Evolutionary conservation across 1,139 yeast genomes (phyloP).

Genomic region (Hyphopichia pseudoburtonii): DNA sequence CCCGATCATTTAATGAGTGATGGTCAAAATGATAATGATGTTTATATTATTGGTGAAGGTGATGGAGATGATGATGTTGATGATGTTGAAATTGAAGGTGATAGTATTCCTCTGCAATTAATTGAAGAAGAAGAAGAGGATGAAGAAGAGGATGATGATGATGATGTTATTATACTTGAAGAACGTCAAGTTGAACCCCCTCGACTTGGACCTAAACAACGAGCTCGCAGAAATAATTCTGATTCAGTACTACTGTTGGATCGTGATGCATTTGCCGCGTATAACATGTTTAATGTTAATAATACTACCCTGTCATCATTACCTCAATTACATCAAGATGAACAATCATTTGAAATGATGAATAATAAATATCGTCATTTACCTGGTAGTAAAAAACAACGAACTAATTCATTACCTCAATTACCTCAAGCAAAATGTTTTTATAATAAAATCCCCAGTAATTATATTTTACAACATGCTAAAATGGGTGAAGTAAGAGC

Average conservation of each 20-base stretch:
- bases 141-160: constrained; percentile 30
- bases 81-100: constrained; percentile 7
- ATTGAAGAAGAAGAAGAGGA: constrained; percentile 19
- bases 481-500: constrained; percentile 47
- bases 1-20: neutral
- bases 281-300: constrained; percentile 44
- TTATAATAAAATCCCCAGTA: constrained; percentile 39
- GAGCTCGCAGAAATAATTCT: constrained; percentile 34
- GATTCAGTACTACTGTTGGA: constrained; percentile 39
- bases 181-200: constrained; percentile 27
- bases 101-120: neutral
- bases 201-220: constrained; percentile 5
- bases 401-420: constrained; percentile 74
- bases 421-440: constrained; percentile 54
- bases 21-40: too few relatives aligned
- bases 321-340: constrained; percentile 1
- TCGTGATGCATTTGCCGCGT: constrained; percentile 44
- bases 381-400: constrained; percentile 50
- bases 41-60: constrained; percentile 10
- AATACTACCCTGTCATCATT: constrained; percentile 15
- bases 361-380: constrained; percentile 7
- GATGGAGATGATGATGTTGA: constrained; percentile 16
- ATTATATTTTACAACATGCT: constrained; percentile 38
- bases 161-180: constrained; percentile 36
- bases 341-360: constrained; percentile 9